Percentiles rank a stretch among this genome's conserved stretches.
These are phyloP conservation scores for Brachypodium distachyon DNA, from an alignment of 202 grass and related monocot species.

Conservation along the genomic window DNA sequence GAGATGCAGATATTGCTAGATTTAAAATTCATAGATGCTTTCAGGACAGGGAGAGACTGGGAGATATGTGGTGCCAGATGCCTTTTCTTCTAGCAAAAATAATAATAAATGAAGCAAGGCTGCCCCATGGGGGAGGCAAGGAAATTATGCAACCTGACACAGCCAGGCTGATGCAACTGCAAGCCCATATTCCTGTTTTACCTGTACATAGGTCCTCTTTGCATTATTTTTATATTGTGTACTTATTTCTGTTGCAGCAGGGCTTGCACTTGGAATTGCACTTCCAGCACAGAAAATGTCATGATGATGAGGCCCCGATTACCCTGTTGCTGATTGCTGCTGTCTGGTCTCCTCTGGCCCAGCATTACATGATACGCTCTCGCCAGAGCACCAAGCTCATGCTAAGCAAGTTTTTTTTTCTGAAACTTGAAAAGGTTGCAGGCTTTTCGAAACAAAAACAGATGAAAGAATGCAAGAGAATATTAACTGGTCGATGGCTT, in stretches of 20 bases:
- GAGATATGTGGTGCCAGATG: not conserved
- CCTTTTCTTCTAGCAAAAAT: not conserved
- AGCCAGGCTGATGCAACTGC: not conserved
- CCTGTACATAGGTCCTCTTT: not conserved
- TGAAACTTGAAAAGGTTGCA: not conserved
- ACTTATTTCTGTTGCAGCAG: not conserved
- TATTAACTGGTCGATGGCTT: not conserved
- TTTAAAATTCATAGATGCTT: not conserved
- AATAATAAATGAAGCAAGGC: not conserved
- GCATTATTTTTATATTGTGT: not conserved
- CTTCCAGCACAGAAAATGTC: not conserved
- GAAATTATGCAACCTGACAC: constrained; percentile 12
- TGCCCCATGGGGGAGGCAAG: not conserved
- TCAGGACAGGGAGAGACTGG: not conserved
- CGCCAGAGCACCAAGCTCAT: not conserved
- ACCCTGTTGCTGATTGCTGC: not conserved
- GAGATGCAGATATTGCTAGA: not conserved
- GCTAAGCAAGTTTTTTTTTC: too few species aligned
- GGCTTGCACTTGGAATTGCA: not conserved
- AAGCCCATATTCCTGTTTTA: constrained; percentile 2
- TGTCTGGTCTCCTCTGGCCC: not conserved
- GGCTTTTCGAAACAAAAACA: not conserved
- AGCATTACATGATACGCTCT: not conserved
- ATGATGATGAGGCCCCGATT: not conserved
- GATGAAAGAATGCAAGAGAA: not conserved